Base-by-base conservation (phyloP, 1,284 basidiomycete genomes). In the Moniliophthora roreri region DNA sequence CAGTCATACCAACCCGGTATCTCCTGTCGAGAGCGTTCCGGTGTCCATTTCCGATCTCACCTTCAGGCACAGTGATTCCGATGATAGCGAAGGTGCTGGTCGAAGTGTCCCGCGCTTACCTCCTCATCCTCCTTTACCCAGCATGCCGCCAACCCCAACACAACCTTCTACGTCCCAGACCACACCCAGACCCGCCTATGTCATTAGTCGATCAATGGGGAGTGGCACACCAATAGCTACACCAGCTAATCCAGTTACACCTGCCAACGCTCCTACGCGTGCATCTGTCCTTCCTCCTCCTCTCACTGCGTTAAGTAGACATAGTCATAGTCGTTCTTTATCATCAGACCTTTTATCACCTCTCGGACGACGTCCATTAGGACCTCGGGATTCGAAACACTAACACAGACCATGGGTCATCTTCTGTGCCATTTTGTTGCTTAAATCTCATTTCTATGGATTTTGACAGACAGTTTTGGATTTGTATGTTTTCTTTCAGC, bases 1-100 rank as follows among this genome's bases (percentile, higher is more conserved):
- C 42, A 15, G 16, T 49, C 55, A 16, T 50, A 41, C 18, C 50
- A 6, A 48, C 37, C 48, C 48, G 13, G 69, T 67, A 28, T 86
- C 86, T 9, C 85, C 85, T 18, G 83, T 84, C 0, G 84, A 87
- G 47, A 87, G 85, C 50, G 70, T 87, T 50, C 84, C 85, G 0
- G 72, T 82, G 60, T 83, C 86, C n/a, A 77, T 85, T 36, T 85
- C 84, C 1, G 85, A 87, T 38, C 76, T 85, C 49, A 74, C 82
- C 58, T 86, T 85, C 70, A 73, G 81, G 46, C 76, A 81, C 55
- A 77, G 74, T 54, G 69, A 68, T 48, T 75, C 78, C 1, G 80
- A 82, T 13, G 72, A 77, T 1, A 65, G 62, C 26, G 39, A 62
- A n/a, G 68, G 72, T 13, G 62, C 62, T 1, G 28, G 23, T 15